Base-by-base conservation (phyloP, 1,284 basidiomycete genomes). In the Puccinia horiana region DNA sequence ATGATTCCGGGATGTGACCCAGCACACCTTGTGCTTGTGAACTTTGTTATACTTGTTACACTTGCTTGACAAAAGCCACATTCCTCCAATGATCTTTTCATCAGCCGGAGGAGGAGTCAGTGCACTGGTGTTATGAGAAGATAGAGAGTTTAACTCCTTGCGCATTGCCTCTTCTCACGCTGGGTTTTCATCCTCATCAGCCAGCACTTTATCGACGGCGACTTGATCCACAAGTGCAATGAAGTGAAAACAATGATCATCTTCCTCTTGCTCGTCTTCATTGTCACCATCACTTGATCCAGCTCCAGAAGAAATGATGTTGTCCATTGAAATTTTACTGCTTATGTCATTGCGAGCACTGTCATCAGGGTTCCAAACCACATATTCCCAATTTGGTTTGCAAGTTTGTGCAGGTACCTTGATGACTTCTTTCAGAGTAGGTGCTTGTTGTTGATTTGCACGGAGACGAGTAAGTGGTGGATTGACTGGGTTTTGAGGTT, bases 81-180 rank as follows among this genome's bases (percentile, higher is more conserved):
- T 78, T 29, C 76, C 76, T 5, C 76, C 76, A 14, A 78, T 65
- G 16, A 78, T 52, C 26, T 78, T 78, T 2, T 49, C 47, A 49
- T 67, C 35, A 44, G 20, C 20, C 6, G 76, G 58, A 9, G 61
- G 37, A 12, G 37, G 42, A 9, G 47, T 26, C 2, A 78, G 76
- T 18, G 8, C 49, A 23, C 76, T 63, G 18, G 63, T 61, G 35
- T 67, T 69, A 3, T 78, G 8, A 20, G 0, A 29, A 6, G 16
- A 2, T 2, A 78, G 47, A 14, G 42, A 67, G 14, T 67, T 11
- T 5, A 44, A 78, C 52, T 78, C 63, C 9, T n/a, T 29, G 11
- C 9, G 1, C 61, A 78, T 67, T 1, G 76, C 76, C 20, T 67
- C 35, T 9, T 69, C 35, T 63, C 76, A 78, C 37, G 37, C 26